These are phyloP conservation scores for Xerocomellus dryophilus DNA, from an alignment of 768 basidiomycete species.

Conservation along the genomic window DNA sequence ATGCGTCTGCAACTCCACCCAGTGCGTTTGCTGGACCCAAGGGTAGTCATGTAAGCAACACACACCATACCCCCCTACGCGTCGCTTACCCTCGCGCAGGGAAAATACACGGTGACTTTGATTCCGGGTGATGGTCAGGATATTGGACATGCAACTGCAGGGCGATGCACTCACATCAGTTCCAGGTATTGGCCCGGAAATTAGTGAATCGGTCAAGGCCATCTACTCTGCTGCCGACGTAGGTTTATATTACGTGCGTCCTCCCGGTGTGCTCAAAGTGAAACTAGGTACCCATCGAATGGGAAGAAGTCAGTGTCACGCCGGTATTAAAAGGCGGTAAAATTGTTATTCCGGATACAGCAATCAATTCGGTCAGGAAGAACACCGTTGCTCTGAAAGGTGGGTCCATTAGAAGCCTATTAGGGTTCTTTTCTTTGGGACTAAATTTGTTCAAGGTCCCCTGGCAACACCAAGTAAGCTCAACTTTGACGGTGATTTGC, in stretches of 20 bases:
- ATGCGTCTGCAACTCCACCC: slow-evolving; percentile 73
- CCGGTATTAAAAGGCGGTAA: slow-evolving; percentile 93
- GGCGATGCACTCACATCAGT: slow-evolving; percentile 15
- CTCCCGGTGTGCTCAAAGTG: slow-evolving; percentile 10
- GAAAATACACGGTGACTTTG: slow-evolving; percentile 93
- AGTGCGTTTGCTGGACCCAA: slow-evolving; percentile 91
- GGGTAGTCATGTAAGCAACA: slow-evolving; percentile 68
- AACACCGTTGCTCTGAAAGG: slow-evolving; percentile 99
- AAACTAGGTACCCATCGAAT: slow-evolving; percentile 88
- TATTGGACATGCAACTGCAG: slow-evolving; percentile 6
- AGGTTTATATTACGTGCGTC: slow-evolving; percentile 16
- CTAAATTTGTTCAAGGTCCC: slow-evolving; percentile 56
- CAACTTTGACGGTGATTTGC: slow-evolving; percentile 1
- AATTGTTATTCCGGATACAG: slow-evolving; percentile 91
- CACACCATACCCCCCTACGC: not conserved
- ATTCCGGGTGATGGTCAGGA: slow-evolving; percentile 90
- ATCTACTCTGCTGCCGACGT: slow-evolving; percentile 91
- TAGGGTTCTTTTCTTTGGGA: slow-evolving; percentile 1
- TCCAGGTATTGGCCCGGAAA: slow-evolving; percentile 96
- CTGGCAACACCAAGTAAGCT: slow-evolving; percentile 93
- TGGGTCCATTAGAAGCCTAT: slow-evolving; percentile 29
- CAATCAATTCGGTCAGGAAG: slow-evolving; percentile 89
- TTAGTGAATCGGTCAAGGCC: slow-evolving; percentile 90
- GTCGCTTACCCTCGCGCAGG: slow-evolving; percentile 45
- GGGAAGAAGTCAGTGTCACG: slow-evolving; percentile 98